These are phyloP conservation scores for Eucalyptus marginata DNA, from an alignment of 345 rosid genomes.

Conservation along the genomic window DNA sequence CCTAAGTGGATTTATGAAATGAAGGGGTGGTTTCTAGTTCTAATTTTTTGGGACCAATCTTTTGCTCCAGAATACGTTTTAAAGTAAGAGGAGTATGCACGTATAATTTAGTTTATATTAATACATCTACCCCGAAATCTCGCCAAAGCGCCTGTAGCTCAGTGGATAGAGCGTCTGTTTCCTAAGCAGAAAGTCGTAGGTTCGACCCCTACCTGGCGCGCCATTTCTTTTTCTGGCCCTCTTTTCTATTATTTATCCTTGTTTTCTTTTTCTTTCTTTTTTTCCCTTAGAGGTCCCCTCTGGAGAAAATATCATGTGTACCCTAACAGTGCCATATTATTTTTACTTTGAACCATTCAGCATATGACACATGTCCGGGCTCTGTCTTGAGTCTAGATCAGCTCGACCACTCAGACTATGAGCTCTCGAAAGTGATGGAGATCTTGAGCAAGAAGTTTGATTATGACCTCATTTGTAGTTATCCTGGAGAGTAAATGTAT, in stretches of 20 bases:
- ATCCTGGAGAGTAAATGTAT: neutral
- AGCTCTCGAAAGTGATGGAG: neutral
- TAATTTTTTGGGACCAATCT: no score
- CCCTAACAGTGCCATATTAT: no score
- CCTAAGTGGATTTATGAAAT: no score
- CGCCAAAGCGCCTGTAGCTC: slow-evolving; percentile 61
- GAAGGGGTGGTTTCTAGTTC: no score
- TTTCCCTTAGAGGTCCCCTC: neutral
- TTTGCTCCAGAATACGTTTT: no score
- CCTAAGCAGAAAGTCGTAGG: slow-evolving; percentile 96
- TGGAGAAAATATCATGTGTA: no score
- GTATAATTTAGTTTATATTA: neutral
- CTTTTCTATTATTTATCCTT: no score
- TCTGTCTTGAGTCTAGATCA: neutral
- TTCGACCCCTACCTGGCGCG: slow-evolving; percentile 96
- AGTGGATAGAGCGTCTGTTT: slow-evolving; percentile 98
- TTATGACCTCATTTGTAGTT: neutral
- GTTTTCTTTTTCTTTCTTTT: accelerated
- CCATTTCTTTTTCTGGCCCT: neutral
- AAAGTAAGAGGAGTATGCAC: no score
- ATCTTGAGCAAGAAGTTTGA: neutral
- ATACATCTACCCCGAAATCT: accelerated
- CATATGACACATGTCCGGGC: no score
- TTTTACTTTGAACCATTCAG: no score
- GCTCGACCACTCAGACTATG: neutral